Base-by-base conservation (phyloP, 140 eudicot genomes). In the Ambrosia hybrid region DNA sequence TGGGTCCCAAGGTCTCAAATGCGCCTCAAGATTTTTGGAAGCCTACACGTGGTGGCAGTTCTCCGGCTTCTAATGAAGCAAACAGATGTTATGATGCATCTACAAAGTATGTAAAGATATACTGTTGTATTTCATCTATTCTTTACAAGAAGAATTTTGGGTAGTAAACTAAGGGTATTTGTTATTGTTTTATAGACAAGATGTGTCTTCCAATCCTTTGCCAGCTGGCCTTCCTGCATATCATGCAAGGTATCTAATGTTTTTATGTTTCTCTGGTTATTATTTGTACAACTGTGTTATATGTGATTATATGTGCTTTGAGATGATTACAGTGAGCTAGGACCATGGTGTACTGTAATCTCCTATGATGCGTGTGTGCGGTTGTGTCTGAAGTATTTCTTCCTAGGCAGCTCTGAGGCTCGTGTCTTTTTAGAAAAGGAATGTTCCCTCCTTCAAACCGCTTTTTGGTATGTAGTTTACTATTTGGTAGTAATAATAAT, bases 341-440 rank as follows among this genome's bases (percentile, higher is more conserved):
- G 96, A 57, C 83, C 88, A 14, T 91, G 97, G 97, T 77, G 70
- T 70, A 79, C 75, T 45, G 88, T 88, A 68, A 73, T 88, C 48
- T 68, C 97, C 3, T 91, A 91, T 61, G 97, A 91, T 5, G 97
- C 97, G 16, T 91, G 96, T 70, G 91, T 91, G 10, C 82, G 97
- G 43, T 65, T 91, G 34, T 91, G 97, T 69, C 85, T 91, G 48
- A 81, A 86, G 58, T 76, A 88, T 34, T 88, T 88, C 89, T 87
- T 85, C 72, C 81, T 21, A 83, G 94, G 90, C 34, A 76, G 89
- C 71, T 49, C 14, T 70, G 91, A 91, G 79, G 89, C 94, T 77
- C 84, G 87, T 4, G 9, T 56, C 14, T 91, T 91, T 79, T 78
- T 91, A 68, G 79, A 82, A 66, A 86, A 88, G 65, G 96, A 91